These are phyloP conservation scores for Mollisiaceae sp. DNA, from an alignment of 2,329 filamentous ascomycete species.

Conservation along the genomic window DNA sequence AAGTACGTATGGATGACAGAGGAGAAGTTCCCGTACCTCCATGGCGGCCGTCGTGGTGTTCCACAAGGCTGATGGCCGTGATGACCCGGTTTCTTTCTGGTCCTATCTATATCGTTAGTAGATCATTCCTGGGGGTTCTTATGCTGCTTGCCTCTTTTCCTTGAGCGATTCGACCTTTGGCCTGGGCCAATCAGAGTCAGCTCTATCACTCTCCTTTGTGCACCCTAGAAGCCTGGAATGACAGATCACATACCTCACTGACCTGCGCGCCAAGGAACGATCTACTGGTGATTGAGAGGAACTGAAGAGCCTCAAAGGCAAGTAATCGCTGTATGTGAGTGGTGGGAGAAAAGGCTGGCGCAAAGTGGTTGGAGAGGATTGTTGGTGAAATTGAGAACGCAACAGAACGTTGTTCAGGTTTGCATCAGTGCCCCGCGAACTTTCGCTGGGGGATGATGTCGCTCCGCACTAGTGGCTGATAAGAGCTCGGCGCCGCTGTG, in stretches of 20 bases:
- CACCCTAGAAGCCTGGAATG: slow-evolving; percentile 10
- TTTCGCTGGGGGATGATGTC: slow-evolving; percentile 22
- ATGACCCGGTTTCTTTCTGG: neutral
- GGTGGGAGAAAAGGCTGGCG: neutral
- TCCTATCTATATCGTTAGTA: neutral
- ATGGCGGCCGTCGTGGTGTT: slow-evolving; percentile 17
- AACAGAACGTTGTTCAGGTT: slow-evolving; percentile 1
- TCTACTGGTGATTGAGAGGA: neutral
- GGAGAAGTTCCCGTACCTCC: slow-evolving; percentile 30
- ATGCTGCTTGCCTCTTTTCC: neutral
- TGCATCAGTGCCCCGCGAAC: slow-evolving; percentile 13
- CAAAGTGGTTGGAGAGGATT: neutral
- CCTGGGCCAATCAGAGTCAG: neutral
- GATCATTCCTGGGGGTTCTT: neutral
- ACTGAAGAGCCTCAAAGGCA: neutral
- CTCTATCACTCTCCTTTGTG: slow-evolving; percentile 6
- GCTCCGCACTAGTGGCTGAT: neutral
- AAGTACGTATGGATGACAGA: neutral
- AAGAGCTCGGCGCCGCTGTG: neutral
- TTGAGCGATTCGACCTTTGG: neutral
- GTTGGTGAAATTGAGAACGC: neutral
- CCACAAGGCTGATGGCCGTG: slow-evolving; percentile 10
- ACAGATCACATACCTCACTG: slow-evolving; percentile 22
- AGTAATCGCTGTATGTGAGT: neutral
- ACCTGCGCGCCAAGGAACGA: neutral